Evolutionary conservation across 768 basidiomycete species (phyloP), one percentile per base, ranked within the genome.

Genomic region (Lentinula boryana): DNA sequence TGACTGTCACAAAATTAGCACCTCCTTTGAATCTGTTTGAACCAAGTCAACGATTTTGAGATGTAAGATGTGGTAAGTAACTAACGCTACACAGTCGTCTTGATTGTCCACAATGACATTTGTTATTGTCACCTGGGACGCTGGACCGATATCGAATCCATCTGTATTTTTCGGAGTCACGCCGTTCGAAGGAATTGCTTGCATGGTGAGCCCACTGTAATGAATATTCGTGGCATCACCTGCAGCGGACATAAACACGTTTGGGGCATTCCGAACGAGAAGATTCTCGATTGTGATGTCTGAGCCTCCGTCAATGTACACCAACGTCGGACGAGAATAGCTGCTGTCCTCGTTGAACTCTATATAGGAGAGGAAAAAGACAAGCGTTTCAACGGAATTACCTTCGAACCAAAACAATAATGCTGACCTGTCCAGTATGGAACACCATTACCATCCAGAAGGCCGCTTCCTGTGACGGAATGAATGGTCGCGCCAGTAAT

Each of bases 131-230:
- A 73, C 70, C 53, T 63, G 65, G 2, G 67, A 64, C 36, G 69
- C 68, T 2, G 67, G 36, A 9, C 72, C 69, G 36, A 73, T 62
- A 55, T 73, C 71, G 38, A 73, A 72, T 2, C 72, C 71, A 40
- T 73, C 72, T 1, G 71, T 73, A 55, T 73, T 73, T 52, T 72
- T 73, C 12, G 71, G 67, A 1, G 62, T 69, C 8, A 63, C 70
- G 27, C 62, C 65, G 8, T 63, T 53, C 1, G 70, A 68, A 1
- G 67, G 62, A 8, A 69, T 70, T 31, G 72, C 72, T 41, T 68
- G 67, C 57, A 73, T 48, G 5, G 52, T 63, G 36, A 73, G 63
- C 12, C 61, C 57, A 8, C 65, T 60, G 61, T 70, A 73, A 1
- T 68, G 10, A 50, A 72, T 65, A 33, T 71, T 69, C 10, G 68